A percentile compares a stretch with the other conserved stretches of the same genome.
These are phyloP conservation scores for Chlorella variabilis DNA, from an alignment of 163 green algal species.

Conservation along the genomic window DNA sequence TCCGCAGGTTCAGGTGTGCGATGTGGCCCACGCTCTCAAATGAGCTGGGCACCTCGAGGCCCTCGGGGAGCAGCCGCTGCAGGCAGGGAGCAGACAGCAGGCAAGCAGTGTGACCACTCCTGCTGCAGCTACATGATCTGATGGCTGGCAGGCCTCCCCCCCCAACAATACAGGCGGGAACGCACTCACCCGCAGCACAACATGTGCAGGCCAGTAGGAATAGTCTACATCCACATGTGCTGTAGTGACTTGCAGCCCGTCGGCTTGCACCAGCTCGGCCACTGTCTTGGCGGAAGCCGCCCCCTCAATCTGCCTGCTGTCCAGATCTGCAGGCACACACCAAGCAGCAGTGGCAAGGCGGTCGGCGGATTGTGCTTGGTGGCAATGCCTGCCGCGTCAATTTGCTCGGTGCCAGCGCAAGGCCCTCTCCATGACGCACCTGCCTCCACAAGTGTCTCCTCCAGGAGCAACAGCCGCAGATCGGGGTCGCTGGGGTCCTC, in stretches of 20 bases:
- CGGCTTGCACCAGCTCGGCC: conserved; percentile 36
- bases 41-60: conserved; percentile 83
- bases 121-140: no score
- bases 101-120: no score
- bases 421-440: conserved; percentile 36
- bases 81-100: not conserved
- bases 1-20: conserved; percentile 94
- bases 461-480: conserved; percentile 78
- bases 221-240: conserved; percentile 72
- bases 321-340: conserved; percentile 12
- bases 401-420: no score
- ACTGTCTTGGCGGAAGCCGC: conserved; percentile 19
- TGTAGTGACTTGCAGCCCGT: conserved; percentile 27
- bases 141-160: not conserved
- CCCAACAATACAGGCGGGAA: not conserved
- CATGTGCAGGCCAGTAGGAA: conserved; percentile 59
- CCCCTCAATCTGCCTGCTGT: not conserved
- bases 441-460: conserved; percentile 51
- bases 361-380: no score
- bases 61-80: conserved; percentile 79
- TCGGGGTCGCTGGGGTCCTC: conserved; percentile 52
- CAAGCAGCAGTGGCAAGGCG: not conserved
- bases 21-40: conserved; percentile 98
- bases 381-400: no score
- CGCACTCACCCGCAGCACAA: conserved; percentile 66